Evolutionary conservation across 768 basidiomycete species (phyloP).

Genomic region (Russula foetens): DNA sequence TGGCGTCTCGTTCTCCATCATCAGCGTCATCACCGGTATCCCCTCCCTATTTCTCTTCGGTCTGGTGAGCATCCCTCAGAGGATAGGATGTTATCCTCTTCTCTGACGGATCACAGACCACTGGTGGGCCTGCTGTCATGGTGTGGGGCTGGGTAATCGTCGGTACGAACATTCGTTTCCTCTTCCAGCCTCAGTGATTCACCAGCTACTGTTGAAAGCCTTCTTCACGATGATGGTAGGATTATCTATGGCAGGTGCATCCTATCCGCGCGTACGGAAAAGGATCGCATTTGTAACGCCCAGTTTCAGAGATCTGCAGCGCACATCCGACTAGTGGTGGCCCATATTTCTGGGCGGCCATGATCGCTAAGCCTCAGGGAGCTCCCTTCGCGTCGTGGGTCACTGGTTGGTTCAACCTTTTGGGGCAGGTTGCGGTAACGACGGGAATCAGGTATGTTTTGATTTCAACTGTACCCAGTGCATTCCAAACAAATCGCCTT

Average conservation of each 20-base stretch:
- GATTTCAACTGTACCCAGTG: background rate
- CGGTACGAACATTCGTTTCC: slow-evolving; percentile 30
- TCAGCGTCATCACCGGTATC: slow-evolving; percentile 65
- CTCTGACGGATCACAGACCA: slow-evolving; percentile 37
- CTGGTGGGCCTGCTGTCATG: slow-evolving; percentile 72
- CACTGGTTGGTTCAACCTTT: slow-evolving; percentile 67
- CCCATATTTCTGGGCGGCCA: slow-evolving; percentile 78
- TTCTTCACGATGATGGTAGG: slow-evolving; percentile 67
- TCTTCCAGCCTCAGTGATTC: background rate
- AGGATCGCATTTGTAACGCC: background rate
- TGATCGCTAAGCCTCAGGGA: slow-evolving; percentile 48
- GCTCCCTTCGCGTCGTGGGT: slow-evolving; percentile 68
- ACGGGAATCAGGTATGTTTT: slow-evolving; percentile 52
- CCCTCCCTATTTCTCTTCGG: slow-evolving; percentile 64
- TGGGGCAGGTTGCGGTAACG: slow-evolving; percentile 71
- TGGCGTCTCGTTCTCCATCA: slow-evolving; percentile 69
- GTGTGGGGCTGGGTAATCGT: slow-evolving; percentile 68
- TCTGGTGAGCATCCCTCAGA: slow-evolving; percentile 35
- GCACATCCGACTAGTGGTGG: slow-evolving; percentile 68
- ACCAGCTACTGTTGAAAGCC: slow-evolving; percentile 30
- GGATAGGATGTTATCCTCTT: background rate
- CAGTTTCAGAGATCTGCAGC: slow-evolving; percentile 36
- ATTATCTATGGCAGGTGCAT: slow-evolving; percentile 62
- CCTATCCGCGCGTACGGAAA: background rate
- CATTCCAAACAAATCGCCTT: background rate